phyloP scores from a whole-genome alignment of 1,139 yeast genomes.

The Geotrichum candidum region DNA sequence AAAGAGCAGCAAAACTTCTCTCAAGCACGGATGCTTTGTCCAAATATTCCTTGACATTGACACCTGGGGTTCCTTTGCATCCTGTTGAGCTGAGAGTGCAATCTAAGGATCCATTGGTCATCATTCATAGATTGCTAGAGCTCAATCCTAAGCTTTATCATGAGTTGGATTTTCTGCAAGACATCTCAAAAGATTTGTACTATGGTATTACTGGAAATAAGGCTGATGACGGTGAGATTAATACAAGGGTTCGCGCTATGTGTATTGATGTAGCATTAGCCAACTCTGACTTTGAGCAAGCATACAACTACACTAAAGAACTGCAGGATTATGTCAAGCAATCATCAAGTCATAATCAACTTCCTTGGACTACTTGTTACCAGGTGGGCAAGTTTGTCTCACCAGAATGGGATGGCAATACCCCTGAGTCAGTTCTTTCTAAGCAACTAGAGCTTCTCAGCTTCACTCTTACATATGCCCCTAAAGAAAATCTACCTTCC shows the following conservation, averaged over 20 bases:
- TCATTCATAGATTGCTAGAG: slow-evolving; percentile 32
- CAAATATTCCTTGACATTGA: slow-evolving; percentile 27
- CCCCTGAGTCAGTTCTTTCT: slow-evolving; percentile 25
- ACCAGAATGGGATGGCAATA: slow-evolving; percentile 43
- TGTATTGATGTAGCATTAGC: slow-evolving; percentile 53
- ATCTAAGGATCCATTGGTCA: slow-evolving; percentile 25
- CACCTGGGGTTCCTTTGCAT: slow-evolving; percentile 28
- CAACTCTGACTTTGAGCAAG: slow-evolving; percentile 47
- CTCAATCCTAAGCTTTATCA: slow-evolving; percentile 30
- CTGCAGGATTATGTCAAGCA: neutral
- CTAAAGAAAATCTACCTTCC: slow-evolving; percentile 29
- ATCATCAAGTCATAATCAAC: neutral
- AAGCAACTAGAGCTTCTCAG: slow-evolving; percentile 46
- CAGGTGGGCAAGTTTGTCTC: slow-evolving; percentile 53
- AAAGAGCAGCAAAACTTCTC: slow-evolving; percentile 26
- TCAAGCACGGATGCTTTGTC: slow-evolving; percentile 30
- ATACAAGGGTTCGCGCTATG: slow-evolving; percentile 43
- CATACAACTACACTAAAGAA: slow-evolving; percentile 28
- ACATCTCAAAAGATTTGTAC: slow-evolving; percentile 24
- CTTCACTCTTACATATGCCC: slow-evolving; percentile 38
- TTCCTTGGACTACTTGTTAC: slow-evolving; percentile 51
- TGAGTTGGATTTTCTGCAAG: slow-evolving; percentile 26
- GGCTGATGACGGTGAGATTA: slow-evolving; percentile 24
- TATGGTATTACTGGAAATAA: slow-evolving; percentile 20
- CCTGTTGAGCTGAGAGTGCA: slow-evolving; percentile 25